These are phyloP conservation scores for Penicillium psychrofluorescens DNA, from an alignment of 495 filamentous ascomycete species.

Conservation along the genomic window DNA sequence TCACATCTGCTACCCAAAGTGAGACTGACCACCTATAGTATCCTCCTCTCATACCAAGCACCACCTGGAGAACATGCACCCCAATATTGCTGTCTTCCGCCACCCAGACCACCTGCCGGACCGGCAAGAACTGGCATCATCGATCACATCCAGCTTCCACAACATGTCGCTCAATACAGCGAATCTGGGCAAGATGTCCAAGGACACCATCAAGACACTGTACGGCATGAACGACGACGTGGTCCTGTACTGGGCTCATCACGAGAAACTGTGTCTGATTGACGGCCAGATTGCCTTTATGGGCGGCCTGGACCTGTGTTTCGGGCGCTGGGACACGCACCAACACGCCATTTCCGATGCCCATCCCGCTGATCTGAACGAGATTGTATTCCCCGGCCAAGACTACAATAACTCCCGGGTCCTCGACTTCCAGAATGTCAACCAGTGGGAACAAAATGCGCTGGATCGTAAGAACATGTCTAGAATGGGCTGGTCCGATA, in stretches of 20 bases:
- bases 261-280: slow-evolving; percentile 85
- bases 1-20: not conserved
- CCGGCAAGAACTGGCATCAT: slow-evolving; percentile 47
- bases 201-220: slow-evolving; percentile 61
- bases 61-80: slow-evolving; percentile 66
- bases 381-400: slow-evolving; percentile 80
- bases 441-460: slow-evolving; percentile 80
- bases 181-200: slow-evolving; percentile 50
- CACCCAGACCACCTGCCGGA: slow-evolving; percentile 87
- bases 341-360: slow-evolving; percentile 80
- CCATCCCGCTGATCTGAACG: slow-evolving; percentile 68
- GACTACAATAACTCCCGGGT: slow-evolving; percentile 92
- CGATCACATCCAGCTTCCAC: slow-evolving; percentile 43
- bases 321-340: slow-evolving; percentile 57
- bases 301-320: slow-evolving; percentile 62
- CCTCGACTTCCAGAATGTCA: slow-evolving; percentile 80
- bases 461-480: slow-evolving; percentile 71
- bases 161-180: slow-evolving; percentile 45
- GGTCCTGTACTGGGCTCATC: slow-evolving; percentile 91
- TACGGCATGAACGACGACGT: slow-evolving; percentile 77
- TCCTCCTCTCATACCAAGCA: slow-evolving; percentile 83
- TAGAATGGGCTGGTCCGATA: slow-evolving; percentile 92
- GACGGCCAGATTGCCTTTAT: slow-evolving; percentile 82
- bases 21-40: slow-evolving; percentile 35
- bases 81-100: slow-evolving; percentile 85